A percentile compares a stretch with the other conserved stretches of the same genome.
Evolutionary conservation across 2,329 filamentous ascomycete species (phyloP).

Genomic region (Aspergillus sp.): DNA sequence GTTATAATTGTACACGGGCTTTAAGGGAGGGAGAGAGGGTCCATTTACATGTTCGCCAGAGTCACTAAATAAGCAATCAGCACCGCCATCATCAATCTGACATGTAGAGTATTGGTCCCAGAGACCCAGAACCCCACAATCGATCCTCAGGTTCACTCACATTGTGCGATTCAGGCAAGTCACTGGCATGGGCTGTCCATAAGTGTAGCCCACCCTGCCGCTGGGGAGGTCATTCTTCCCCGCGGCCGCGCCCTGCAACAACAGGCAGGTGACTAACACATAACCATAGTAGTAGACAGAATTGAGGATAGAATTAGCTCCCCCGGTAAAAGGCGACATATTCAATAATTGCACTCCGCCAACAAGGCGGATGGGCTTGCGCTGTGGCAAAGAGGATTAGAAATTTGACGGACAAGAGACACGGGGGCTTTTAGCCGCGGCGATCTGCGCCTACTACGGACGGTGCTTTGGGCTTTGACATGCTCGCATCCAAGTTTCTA

Average conservation of each 20-base stretch:
- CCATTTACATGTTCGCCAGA: conserved; percentile 26
- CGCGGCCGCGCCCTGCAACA: conserved; percentile 17
- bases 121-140: background rate
- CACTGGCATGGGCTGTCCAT: conserved; percentile 63
- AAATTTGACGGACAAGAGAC: too few relatives aligned
- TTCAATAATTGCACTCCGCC: conserved; percentile 3
- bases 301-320: background rate
- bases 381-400: background rate
- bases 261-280: conserved; percentile 11
- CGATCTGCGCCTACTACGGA: too few relatives aligned
- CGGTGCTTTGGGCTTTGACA: too few relatives aligned
- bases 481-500: too few relatives aligned
- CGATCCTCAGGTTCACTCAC: conserved; percentile 45
- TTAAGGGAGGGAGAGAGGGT: background rate
- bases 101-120: too few relatives aligned
- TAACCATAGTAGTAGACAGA: conserved; percentile 2
- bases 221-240: conserved; percentile 17
- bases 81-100: background rate
- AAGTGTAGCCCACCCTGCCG: conserved; percentile 28
- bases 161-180: conserved; percentile 71
- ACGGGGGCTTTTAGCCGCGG: too few relatives aligned
- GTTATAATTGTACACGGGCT: too few relatives aligned
- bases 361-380: conserved; percentile 1
- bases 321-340: conserved; percentile 5
- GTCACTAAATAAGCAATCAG: conserved; percentile 15